Base-by-base conservation (phyloP, 2,329 filamentous ascomycete species). In the Aspergillus ustus region DNA sequence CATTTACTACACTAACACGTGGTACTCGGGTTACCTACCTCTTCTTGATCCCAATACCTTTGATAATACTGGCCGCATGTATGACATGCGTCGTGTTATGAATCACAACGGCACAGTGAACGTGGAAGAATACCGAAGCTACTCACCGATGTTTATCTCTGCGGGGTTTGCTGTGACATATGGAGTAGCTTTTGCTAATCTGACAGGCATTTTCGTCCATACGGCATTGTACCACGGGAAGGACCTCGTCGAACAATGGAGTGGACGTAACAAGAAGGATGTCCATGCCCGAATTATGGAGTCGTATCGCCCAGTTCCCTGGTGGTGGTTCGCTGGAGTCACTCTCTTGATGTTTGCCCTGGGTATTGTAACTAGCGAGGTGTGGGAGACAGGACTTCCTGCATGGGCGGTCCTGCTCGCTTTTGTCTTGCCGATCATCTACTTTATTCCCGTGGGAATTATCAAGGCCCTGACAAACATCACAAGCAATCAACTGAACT, bases 151-250 rank as follows among this genome's bases (percentile, higher is more conserved):
- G 4, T 90, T 85, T 69, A 78, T 91, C 20, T 82, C 86, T 0
- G 82, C 87, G 0, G 87, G 89, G 62, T 91, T 80, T 62, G 77
- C 78, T 20, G 66, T 82, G 51, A 77, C 73, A 1, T 82, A 91
- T 67, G 88, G 87, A 1, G 77, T 90, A 11, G 86, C 85, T 0
- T 91, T 91, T 70, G 89, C 89, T n/a, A 85, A 87, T 22, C 83
- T 90, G 29, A 82, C 86, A 0, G 85, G 87, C 9, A 86, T 78
- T n/a, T 76, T 78, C 53, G 66, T 78, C n/a, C 77, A 78, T 45
- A 66, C 74, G 11, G 71, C 66, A 0, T 66, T 79, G 7, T 79
- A 77, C 56, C 74, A 79, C 61, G 74, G 76, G 3, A 72, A 71
- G 29, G 75, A 78, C 31, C 57, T 79, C 6, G 71, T 72, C 70